phyloP scores from a whole-genome alignment of 352 stramenopile species.

The Lagenidium giganteum region DNA sequence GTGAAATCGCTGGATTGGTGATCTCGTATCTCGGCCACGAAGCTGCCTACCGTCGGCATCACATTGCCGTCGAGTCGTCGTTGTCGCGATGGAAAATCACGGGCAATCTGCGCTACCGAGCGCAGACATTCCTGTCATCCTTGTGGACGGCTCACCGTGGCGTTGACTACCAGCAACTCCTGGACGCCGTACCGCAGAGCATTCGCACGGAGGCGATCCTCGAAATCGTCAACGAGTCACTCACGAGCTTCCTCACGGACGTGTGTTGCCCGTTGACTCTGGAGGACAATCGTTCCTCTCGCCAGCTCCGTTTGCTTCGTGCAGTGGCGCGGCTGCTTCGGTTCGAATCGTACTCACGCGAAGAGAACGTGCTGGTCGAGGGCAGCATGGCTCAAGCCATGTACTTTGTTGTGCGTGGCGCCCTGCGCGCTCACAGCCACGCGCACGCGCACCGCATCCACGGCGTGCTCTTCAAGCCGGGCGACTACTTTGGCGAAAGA shows the following conservation, averaged over 20 bases:
- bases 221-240: neutral
- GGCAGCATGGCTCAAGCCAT: constrained; percentile 1
- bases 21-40: constrained; percentile 1
- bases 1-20: constrained; percentile 1
- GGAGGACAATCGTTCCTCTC: neutral
- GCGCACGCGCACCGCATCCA: neutral
- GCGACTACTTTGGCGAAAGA: constrained; percentile 1
- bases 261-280: neutral
- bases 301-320: neutral
- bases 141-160: constrained; percentile 2
- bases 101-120: neutral
- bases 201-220: constrained; percentile 1
- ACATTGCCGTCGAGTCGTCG: neutral
- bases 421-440: neutral
- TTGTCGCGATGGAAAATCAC: neutral
- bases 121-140: neutral
- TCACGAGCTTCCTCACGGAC: too few species aligned
- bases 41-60: too few species aligned
- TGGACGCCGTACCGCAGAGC: constrained; percentile 1
- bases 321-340: constrained; percentile 1
- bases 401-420: constrained; percentile 5
- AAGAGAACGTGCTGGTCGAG: constrained; percentile 5
- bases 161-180: neutral
- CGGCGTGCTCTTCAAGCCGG: neutral
- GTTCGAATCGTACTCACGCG: constrained; percentile 1